phyloP scores from a whole-genome alignment of 169 alveolate species.

The Perkinsus chesapeaki region DNA sequence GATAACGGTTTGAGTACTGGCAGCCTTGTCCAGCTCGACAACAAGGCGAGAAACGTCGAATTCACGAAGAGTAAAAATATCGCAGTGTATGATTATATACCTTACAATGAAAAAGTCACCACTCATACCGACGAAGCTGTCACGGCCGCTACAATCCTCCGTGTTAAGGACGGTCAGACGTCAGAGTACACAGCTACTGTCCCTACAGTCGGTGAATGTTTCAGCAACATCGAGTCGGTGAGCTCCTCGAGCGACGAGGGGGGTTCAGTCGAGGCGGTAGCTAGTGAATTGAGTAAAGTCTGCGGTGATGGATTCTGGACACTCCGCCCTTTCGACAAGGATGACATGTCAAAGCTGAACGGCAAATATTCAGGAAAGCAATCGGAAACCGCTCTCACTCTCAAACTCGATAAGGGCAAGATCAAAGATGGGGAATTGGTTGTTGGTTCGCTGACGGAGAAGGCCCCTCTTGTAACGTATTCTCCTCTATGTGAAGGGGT shows the following conservation, averaged over 20 bases:
- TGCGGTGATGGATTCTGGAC: not conserved
- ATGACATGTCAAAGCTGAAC: not conserved
- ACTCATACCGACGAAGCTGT: not conserved
- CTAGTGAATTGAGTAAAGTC: not conserved
- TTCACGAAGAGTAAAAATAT: too few relatives aligned
- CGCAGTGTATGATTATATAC: too few relatives aligned
- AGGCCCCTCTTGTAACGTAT: not conserved
- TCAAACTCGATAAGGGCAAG: not conserved
- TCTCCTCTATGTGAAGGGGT: not conserved
- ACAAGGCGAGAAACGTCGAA: too few relatives aligned
- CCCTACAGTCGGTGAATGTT: not conserved
- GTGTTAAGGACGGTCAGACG: not conserved
- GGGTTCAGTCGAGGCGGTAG: not conserved
- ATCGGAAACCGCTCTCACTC: not conserved
- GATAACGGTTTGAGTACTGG: too few relatives aligned
- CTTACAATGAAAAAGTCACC: too few relatives aligned
- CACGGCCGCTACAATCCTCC: not conserved
- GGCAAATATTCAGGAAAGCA: not conserved
- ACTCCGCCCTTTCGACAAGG: not conserved
- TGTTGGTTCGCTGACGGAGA: not conserved
- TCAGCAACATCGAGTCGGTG: not conserved
- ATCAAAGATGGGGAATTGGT: not conserved
- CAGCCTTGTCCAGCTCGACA: too few relatives aligned
- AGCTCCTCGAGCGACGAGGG: not conserved
- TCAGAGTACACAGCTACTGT: not conserved